Percentiles rank a stretch among this genome's conserved stretches.
Evolutionary conservation across 306 rosid species (phyloP).

Genomic region (Malus sylvestris): DNA sequence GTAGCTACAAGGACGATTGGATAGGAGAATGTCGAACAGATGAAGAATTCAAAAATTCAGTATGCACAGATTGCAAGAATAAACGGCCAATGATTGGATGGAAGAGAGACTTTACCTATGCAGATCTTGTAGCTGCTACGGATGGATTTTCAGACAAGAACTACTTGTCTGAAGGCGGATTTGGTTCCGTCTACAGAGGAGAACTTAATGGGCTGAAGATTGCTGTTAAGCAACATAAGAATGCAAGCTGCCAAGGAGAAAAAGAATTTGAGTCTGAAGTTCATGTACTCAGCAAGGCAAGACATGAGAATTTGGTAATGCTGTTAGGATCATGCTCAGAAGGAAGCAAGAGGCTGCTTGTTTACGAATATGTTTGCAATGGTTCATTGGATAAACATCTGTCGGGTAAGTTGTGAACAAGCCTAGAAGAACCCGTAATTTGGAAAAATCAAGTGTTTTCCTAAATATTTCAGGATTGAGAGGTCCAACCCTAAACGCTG

Average conservation of each 20-base stretch:
- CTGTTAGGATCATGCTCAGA: constrained; percentile 77
- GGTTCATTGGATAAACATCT: constrained; percentile 77
- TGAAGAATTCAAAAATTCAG: constrained; percentile 29
- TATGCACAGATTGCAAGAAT: constrained; percentile 53
- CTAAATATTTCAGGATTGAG: background rate
- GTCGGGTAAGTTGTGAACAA: constrained; percentile 33
- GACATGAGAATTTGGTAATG: constrained; percentile 77
- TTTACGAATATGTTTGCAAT: constrained; percentile 79
- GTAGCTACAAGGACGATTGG: constrained; percentile 9
- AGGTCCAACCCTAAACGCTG: background rate
- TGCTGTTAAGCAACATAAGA: constrained; percentile 76
- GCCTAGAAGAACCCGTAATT: background rate
- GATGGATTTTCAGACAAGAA: constrained; percentile 44
- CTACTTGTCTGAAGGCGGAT: constrained; percentile 83
- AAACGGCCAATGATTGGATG: constrained; percentile 45
- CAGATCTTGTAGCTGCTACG: constrained; percentile 54
- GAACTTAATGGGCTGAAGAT: constrained; percentile 42
- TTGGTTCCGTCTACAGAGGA: constrained; percentile 68
- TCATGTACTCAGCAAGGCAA: constrained; percentile 60
- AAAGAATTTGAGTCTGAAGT: constrained; percentile 79
- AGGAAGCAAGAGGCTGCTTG: constrained; percentile 63
- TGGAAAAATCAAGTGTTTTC: background rate
- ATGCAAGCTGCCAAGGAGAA: constrained; percentile 69
- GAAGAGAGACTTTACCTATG: constrained; percentile 53
- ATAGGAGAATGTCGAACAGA: constrained; percentile 16